These are phyloP conservation scores for Xylaria sp. DNA, from an alignment of 495 filamentous ascomycete species.

Conservation along the genomic window DNA sequence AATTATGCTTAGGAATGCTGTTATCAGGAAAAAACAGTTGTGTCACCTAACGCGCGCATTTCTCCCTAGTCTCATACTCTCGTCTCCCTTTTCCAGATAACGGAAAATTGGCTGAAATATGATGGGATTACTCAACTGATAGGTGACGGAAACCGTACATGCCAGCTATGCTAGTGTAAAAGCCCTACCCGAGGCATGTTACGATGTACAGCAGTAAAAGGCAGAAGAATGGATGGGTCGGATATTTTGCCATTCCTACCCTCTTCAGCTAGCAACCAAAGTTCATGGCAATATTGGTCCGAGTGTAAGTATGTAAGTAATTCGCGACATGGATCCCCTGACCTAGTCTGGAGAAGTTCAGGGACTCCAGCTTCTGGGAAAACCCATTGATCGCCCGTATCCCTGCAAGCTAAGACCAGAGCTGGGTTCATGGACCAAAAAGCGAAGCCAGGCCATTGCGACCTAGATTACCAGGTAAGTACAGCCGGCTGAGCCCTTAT, in stretches of 20 bases:
- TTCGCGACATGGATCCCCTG: conserved; percentile 3
- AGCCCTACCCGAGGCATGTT: neutral
- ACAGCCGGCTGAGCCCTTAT: neutral
- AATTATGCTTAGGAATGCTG: neutral
- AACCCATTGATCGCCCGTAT: conserved; percentile 15
- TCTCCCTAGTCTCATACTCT: neutral
- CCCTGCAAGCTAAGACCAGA: conserved; percentile 13
- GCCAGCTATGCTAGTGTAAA: neutral
- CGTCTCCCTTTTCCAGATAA: neutral
- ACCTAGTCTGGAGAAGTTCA: conserved; percentile 18
- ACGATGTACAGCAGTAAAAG: neutral
- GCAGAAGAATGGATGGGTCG: neutral
- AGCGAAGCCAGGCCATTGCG: conserved; percentile 16
- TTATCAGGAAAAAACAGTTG: neutral
- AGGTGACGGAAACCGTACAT: neutral
- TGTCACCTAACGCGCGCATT: neutral
- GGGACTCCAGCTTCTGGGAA: conserved; percentile 22
- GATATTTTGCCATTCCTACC: conserved; percentile 1
- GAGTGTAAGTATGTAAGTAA: too few relatives aligned
- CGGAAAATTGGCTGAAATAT: neutral
- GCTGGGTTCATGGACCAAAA: conserved; percentile 17
- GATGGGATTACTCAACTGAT: neutral
- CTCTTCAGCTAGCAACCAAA: conserved; percentile 4
- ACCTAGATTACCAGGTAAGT: conserved; percentile 11
- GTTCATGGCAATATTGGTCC: neutral